Evolutionary conservation across 495 filamentous ascomycete species (phyloP).

Genomic region (Bathelium albidoporum): DNA sequence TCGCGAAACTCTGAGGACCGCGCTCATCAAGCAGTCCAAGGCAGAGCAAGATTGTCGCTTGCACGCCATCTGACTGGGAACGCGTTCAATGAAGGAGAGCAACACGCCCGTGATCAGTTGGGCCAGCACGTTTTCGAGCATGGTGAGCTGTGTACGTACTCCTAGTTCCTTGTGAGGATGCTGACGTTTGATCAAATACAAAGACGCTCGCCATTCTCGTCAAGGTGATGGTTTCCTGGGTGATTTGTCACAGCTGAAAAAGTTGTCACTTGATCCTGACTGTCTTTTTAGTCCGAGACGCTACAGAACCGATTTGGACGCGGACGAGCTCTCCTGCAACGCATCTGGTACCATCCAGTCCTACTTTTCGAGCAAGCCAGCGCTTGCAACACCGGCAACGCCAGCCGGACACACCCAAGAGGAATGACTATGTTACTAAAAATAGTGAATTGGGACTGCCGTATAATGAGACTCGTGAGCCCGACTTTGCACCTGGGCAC

Average conservation of each 20-base stretch:
- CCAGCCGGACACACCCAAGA: not conserved
- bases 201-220: not conserved
- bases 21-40: not conserved
- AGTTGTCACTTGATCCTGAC: not conserved
- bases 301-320: not conserved
- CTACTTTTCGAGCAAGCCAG: slow-evolving; percentile 28
- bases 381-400: slow-evolving; percentile 9
- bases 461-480: not conserved
- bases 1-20: not conserved
- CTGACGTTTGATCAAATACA: not conserved
- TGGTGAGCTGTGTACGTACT: not conserved
- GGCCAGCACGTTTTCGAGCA: not conserved
- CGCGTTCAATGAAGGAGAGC: not conserved
- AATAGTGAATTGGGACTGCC: not conserved
- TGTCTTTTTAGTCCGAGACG: not conserved
- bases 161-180: not conserved
- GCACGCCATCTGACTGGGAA: not conserved
- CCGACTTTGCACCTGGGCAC: not conserved
- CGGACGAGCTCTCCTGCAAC: slow-evolving; percentile 6
- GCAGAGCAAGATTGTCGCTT: not conserved
- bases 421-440: not conserved
- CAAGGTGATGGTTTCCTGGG: not conserved
- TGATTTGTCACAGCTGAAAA: not conserved
- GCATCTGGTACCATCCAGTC: slow-evolving; percentile 23
- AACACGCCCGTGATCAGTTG: not conserved